Evolutionary conservation across 768 basidiomycete genomes (phyloP), one percentile per base, ranked within the genome.

Genomic region (Ramaria rubella): DNA sequence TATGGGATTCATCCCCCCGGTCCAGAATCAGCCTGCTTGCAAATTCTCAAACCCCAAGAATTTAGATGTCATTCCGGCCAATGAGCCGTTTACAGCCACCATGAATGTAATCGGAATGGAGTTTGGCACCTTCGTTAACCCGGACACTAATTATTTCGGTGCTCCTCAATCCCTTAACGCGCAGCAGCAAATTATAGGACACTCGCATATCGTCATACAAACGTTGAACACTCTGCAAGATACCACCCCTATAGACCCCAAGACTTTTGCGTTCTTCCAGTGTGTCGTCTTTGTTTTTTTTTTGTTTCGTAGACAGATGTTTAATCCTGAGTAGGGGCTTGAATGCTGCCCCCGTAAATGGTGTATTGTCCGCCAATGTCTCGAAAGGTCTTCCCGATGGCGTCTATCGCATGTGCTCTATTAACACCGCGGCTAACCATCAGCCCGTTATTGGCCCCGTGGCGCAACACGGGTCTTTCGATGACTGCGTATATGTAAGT

Each of bases 181-280:
- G 0, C 64, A 72, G 43, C 83, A 83, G 6, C 69, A 73, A 52
- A 78, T 85, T 64, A 69, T 76, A 54, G 82, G 80, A 1, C 79
- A 81, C 68, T 79, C 77, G 4, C 83, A 86, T 64, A 70, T 83
- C 61, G 80, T 81, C 59, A 71, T 83, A 52, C 78, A 85, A 68
- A 44, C n/a, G n/a, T n/a, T n/a, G 58, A 36, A 67, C 84, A 55
- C 58, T 64, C 17, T 67, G 67, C 24, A 63, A 77, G 30, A 68
- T 77, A 81, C 79, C 26, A 69, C 68, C 1, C 69, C 77, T 6
- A 76, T 74, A 19, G 69, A 85, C 65, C 77, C 81, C 19, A 73
- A 69, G 44, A 69, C 69, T 42, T 85, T 84, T 61, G 72, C 73
- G 1, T 82, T 85, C 68, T 85, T 85, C 80, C 68, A 71, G 60